Evolutionary conservation across 495 filamentous ascomycete genomes (phyloP), one percentile per base, ranked within the genome.

Genomic region (Talaromyces thailandensis): DNA sequence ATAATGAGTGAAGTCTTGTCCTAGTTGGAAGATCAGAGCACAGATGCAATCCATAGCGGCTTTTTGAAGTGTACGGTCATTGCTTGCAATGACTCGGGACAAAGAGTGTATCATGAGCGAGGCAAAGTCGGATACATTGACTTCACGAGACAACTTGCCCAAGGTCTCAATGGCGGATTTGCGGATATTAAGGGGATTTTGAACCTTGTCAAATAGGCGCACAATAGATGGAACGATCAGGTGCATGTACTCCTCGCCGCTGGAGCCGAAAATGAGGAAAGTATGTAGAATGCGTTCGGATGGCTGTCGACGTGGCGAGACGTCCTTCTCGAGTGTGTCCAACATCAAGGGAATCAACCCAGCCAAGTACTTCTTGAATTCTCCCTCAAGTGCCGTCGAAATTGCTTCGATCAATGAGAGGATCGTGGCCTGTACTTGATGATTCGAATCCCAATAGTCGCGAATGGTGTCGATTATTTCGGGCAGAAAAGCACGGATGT

Each of bases 231-330:
- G 94, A 37, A 99, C 92, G 65, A 99, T 98, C 29, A 99, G 81
- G 73, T 98, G 94, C 94, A 99, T 98, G 73, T 98, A 97, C 71
- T 97, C 93, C 71, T 98, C 94, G 16, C 87, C 89, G 68, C 92
- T 96, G 14, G 92, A 86, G n/a, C 95, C 94, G 71, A 99, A 97
- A 0, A 99, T 88, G 43, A 98, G 78, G 68, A 99, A 94, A 2
- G 93, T 91, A 73, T 98, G 95, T 12, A 99, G 81, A 18, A 98
- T 91, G 66, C 88, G 92, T 71, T 96, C 91, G 0, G 90, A 93
- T 12, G 93, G 87, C 55, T 84, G 82, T 21, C 89, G 79, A 66
- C 87, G 88, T 2, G 81, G 80, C 6, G 86, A 85, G n/a, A 72
- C 74, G 67, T 97, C 92, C 63, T 89, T 84, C 63, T 98, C 94